Conservation (phyloP, 345 rosid species). For the Citrus australasica region DNA sequence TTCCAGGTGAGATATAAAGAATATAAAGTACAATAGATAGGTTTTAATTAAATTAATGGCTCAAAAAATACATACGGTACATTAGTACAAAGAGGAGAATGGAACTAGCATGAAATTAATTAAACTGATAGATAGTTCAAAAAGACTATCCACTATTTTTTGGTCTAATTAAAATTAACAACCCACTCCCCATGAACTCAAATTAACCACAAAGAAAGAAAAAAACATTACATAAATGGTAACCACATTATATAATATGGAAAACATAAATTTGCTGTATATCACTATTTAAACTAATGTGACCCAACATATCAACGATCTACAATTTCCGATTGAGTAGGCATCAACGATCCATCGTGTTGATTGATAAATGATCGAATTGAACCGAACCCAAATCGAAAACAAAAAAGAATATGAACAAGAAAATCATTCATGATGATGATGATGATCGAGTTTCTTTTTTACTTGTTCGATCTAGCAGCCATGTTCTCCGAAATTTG, state of each 20-base stretch:
- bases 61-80: neutral
- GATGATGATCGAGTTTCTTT: neutral
- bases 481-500: conserved; percentile 54
- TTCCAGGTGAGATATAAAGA: neutral
- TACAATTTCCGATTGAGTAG: conserved; percentile 1
- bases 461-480: neutral
- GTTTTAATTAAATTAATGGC: neutral
- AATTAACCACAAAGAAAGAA: neutral
- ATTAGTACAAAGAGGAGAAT: neutral
- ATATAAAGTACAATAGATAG: no score
- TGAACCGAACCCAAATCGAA: conserved; percentile 12
- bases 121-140: neutral
- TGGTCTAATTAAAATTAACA: neutral
- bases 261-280: neutral
- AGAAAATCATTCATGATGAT: neutral
- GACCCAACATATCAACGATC: neutral
- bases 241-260: neutral
- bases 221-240: neutral
- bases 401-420: conserved; percentile 11
- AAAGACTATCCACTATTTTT: neutral
- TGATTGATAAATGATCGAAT: neutral
- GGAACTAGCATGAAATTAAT: neutral
- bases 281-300: neutral
- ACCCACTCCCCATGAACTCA: neutral
- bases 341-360: neutral